Conservation (phyloP, 495 filamentous ascomycete species). For the Penicillium macrosclerotiorum region DNA sequence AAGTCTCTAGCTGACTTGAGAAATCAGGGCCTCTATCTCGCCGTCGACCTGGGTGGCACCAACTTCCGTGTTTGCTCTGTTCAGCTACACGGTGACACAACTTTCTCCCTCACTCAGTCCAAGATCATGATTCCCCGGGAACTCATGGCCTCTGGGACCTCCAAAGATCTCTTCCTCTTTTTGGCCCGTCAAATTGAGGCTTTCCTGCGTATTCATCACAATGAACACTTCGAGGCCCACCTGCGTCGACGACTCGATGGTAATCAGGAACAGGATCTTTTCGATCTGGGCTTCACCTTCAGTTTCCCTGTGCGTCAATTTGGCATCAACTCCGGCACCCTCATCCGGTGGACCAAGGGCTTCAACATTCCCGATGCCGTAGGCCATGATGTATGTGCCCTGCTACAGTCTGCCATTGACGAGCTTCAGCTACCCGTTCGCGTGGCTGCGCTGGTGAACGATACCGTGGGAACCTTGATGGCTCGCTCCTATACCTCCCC, state of each 20-base stretch:
- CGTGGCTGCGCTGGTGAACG: slow-evolving; percentile 93
- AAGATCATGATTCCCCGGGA: slow-evolving; percentile 89
- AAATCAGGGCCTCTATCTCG: slow-evolving; percentile 82
- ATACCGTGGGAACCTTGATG: slow-evolving; percentile 97
- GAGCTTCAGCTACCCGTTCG: slow-evolving; percentile 80
- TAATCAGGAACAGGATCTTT: slow-evolving; percentile 65
- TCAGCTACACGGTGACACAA: slow-evolving; percentile 84
- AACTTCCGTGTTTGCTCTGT: slow-evolving; percentile 98
- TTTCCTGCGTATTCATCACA: slow-evolving; percentile 85
- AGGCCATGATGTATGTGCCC: slow-evolving; percentile 88
- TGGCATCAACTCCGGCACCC: slow-evolving; percentile 87
- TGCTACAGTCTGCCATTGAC: slow-evolving; percentile 91
- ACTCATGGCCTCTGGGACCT: slow-evolving; percentile 84
- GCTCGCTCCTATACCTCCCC: slow-evolving; percentile 92
- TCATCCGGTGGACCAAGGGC: slow-evolving; percentile 98
- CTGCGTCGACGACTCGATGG: slow-evolving; percentile 57
- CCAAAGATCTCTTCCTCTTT: slow-evolving; percentile 88
- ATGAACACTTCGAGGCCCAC: slow-evolving; percentile 79
- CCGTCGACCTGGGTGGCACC: slow-evolving; percentile 94
- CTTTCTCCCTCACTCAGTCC: slow-evolving; percentile 84
- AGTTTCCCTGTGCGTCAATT: slow-evolving; percentile 93
- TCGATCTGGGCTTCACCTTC: slow-evolving; percentile 95
- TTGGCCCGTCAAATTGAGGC: slow-evolving; percentile 85
- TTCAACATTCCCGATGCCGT: slow-evolving; percentile 92
- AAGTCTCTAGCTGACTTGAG: background rate